phyloP scores from a whole-genome alignment of 176 grass and related monocot genomes.

The Chrysopogon serrulatus region DNA sequence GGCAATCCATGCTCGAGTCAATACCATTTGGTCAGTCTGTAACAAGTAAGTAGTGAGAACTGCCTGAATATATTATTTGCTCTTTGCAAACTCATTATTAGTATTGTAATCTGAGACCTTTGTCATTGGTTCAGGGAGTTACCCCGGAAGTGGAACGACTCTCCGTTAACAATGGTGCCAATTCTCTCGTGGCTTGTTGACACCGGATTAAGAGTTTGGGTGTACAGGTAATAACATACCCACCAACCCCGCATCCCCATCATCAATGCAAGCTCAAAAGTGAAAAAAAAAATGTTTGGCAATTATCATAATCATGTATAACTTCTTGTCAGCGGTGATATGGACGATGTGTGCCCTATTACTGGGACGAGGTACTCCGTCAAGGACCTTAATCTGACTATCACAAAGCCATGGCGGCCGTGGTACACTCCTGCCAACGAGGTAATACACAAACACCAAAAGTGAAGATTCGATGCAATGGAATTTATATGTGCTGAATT shows the following conservation, averaged over 20 bases:
- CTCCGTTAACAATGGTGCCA: neutral
- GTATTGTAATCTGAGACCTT: too few relatives aligned
- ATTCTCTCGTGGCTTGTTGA: constrained; percentile 11
- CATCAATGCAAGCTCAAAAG: too few relatives aligned
- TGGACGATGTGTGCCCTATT: too few relatives aligned
- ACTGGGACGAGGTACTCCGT: constrained; percentile 43
- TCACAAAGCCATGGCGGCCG: constrained; percentile 38
- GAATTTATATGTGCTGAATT: too few relatives aligned
- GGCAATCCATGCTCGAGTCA: constrained; percentile 31
- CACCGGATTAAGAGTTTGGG: constrained; percentile 25
- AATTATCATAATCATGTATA: neutral
- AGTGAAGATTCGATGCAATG: neutral
- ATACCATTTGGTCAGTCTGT: constrained; percentile 17
- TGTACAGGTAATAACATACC: constrained; percentile 33
- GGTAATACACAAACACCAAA: too few relatives aligned
- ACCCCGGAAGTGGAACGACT: neutral
- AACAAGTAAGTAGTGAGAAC: constrained; percentile 3
- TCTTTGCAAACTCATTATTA: neutral
- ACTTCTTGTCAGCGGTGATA: constrained; percentile 35
- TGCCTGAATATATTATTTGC: too few relatives aligned
- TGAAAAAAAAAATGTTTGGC: neutral
- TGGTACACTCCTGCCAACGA: constrained; percentile 44
- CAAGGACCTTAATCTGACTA: constrained; percentile 27
- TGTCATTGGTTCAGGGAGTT: neutral
- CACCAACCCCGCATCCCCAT: too few relatives aligned